These are phyloP conservation scores for Didymella lethalis DNA, from an alignment of 2,329 filamentous ascomycete genomes.

Conservation along the genomic window DNA sequence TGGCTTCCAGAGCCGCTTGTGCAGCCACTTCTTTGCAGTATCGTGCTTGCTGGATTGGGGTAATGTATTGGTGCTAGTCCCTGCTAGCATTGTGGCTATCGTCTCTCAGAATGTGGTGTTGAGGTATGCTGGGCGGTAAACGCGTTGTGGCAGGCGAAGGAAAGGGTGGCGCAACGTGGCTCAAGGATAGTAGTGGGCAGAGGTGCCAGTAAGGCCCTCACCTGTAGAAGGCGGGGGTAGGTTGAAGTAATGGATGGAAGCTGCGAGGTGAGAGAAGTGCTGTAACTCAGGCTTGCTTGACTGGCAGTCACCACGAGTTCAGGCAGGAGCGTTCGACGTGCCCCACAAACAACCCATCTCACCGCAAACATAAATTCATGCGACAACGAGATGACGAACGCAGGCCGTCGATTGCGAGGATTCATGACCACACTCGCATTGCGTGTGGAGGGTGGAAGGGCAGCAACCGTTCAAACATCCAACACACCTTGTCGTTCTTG, in stretches of 20 bases:
- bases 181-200: not conserved
- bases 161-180: not conserved
- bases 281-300: constrained; percentile 3
- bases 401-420: too few relatives aligned
- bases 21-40: constrained; percentile 37
- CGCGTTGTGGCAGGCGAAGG: constrained; percentile 14
- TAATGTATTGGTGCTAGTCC: constrained; percentile 28
- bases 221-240: not conserved
- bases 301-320: constrained; percentile 7
- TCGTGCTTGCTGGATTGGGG: constrained; percentile 26
- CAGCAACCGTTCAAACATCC: too few relatives aligned
- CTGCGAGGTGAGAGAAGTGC: constrained; percentile 5
- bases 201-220: constrained; percentile 7
- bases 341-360: constrained; percentile 6
- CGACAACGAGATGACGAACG: not conserved
- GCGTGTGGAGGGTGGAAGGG: too few relatives aligned
- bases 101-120: constrained; percentile 22
- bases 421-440: too few relatives aligned
- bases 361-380: not conserved
- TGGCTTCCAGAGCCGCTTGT: constrained; percentile 34
- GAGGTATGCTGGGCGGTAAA: constrained; percentile 26
- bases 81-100: constrained; percentile 32
- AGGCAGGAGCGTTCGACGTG: constrained; percentile 4
- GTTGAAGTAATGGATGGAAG: not conserved
- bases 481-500: too few relatives aligned